phyloP scores from a whole-genome alignment of 2,329 filamentous ascomycete genomes.

The Microdochium trichocladiopsis region DNA sequence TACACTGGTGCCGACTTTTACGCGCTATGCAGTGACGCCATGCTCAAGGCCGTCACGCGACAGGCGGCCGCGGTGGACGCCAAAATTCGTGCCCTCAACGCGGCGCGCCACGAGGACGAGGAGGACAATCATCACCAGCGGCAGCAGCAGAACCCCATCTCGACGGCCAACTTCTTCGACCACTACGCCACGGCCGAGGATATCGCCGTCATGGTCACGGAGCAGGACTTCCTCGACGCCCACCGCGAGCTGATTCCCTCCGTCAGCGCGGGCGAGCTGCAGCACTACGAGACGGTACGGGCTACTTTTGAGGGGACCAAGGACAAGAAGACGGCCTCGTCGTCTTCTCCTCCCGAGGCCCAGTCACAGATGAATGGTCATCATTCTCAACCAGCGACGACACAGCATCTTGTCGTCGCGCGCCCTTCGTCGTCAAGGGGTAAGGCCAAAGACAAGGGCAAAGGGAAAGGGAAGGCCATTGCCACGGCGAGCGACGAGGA shows the following conservation, averaged over 20 bases:
- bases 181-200: slow-evolving; percentile 80
- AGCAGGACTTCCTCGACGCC: slow-evolving; percentile 79
- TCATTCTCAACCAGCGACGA: slow-evolving; percentile 6
- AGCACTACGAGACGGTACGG: slow-evolving; percentile 83
- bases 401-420: too few relatives aligned
- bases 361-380: slow-evolving; percentile 29
- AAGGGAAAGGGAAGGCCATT: slow-evolving; percentile 27
- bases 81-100: slow-evolving; percentile 68
- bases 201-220: slow-evolving; percentile 78
- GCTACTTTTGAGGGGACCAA: slow-evolving; percentile 68
- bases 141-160: slow-evolving; percentile 40
- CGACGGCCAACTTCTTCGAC: slow-evolving; percentile 93
- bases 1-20: slow-evolving; percentile 98
- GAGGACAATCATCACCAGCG: not conserved
- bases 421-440: slow-evolving; percentile 10
- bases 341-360: slow-evolving; percentile 12
- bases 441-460: slow-evolving; percentile 28
- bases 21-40: slow-evolving; percentile 92
- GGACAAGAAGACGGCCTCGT: slow-evolving; percentile 35
- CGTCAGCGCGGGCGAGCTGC: slow-evolving; percentile 85
- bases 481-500: slow-evolving; percentile 20
- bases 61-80: slow-evolving; percentile 78
- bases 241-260: slow-evolving; percentile 83
- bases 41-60: slow-evolving; percentile 96
- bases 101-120: slow-evolving; percentile 9